Conservation (phyloP, 2,329 filamentous ascomycete genomes). For the Fusarium succisae region DNA sequence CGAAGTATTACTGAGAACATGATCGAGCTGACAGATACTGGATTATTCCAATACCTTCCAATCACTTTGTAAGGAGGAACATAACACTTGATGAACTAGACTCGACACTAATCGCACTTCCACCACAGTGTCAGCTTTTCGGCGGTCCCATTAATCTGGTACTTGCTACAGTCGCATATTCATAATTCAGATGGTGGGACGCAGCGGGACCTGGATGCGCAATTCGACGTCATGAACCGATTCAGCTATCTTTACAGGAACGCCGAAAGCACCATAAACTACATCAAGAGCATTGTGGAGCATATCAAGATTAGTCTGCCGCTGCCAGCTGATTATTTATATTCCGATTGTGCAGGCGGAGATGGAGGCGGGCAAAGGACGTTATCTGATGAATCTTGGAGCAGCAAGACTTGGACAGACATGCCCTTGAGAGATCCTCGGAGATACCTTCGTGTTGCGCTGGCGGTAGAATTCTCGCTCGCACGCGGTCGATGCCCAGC, state of each 20-base stretch:
- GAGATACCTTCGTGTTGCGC: background rate
- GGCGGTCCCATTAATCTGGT: background rate
- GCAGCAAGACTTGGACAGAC: background rate
- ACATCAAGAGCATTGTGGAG: background rate
- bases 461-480: background rate
- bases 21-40: background rate
- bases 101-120: background rate
- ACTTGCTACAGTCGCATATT: background rate
- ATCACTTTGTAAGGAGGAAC: background rate
- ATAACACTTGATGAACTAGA: background rate
- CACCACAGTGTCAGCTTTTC: background rate
- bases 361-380: background rate
- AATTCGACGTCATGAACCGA: background rate
- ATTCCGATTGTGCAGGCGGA: rapidly evolving
- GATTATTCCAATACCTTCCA: background rate
- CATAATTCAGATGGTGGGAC: background rate
- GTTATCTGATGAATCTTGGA: background rate
- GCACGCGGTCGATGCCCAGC: background rate
- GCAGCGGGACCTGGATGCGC: background rate
- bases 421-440: background rate
- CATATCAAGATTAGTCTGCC: background rate
- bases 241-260: background rate
- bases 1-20: background rate
- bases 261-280: background rate
- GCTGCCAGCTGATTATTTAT: background rate